phyloP scores from a whole-genome alignment of 2,329 filamentous ascomycete genomes.

The Drechslerella stenobrocha region DNA sequence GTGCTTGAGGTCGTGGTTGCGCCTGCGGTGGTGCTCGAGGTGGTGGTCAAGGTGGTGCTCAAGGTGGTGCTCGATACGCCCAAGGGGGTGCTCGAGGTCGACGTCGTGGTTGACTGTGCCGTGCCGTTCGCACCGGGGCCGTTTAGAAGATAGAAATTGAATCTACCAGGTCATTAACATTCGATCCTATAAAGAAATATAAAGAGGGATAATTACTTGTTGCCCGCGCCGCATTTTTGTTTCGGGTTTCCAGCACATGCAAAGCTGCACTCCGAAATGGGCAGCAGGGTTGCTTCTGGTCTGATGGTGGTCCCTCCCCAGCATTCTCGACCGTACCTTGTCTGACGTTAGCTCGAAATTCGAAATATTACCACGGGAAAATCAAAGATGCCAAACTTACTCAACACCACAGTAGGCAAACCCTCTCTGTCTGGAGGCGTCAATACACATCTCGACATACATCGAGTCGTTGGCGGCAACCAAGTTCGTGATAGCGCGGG shows the following conservation, averaged over 20 bases:
- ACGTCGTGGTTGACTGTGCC: background rate
- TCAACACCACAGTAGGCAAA: slow-evolving; percentile 54
- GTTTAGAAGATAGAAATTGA: slow-evolving; percentile 50
- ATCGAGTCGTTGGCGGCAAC: slow-evolving; percentile 52
- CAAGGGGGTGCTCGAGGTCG: slow-evolving; percentile 1
- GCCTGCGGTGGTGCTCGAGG: background rate
- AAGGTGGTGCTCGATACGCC: background rate
- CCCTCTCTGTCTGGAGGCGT: slow-evolving; percentile 40
- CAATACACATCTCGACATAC: slow-evolving; percentile 54
- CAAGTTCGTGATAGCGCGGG: slow-evolving; percentile 53
- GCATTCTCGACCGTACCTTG: slow-evolving; percentile 39
- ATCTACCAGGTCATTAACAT: no score
- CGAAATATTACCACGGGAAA: background rate
- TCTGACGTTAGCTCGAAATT: background rate
- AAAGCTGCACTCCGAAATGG: slow-evolving; percentile 41
- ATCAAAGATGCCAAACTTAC: slow-evolving; percentile 49
- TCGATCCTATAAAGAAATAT: no score
- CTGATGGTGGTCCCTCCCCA: slow-evolving; percentile 52
- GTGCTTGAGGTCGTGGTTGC: background rate
- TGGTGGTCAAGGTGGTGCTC: background rate
- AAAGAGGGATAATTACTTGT: no score
- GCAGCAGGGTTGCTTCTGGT: slow-evolving; percentile 14
- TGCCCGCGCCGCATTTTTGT: slow-evolving; percentile 53
- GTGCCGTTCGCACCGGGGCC: no score
- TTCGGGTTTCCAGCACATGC: slow-evolving; percentile 52